A percentile compares a stretch with the other conserved stretches of the same genome.
These are phyloP conservation scores for Sutorius eximius DNA, from an alignment of 1,284 basidiomycete species.

Conservation along the genomic window DNA sequence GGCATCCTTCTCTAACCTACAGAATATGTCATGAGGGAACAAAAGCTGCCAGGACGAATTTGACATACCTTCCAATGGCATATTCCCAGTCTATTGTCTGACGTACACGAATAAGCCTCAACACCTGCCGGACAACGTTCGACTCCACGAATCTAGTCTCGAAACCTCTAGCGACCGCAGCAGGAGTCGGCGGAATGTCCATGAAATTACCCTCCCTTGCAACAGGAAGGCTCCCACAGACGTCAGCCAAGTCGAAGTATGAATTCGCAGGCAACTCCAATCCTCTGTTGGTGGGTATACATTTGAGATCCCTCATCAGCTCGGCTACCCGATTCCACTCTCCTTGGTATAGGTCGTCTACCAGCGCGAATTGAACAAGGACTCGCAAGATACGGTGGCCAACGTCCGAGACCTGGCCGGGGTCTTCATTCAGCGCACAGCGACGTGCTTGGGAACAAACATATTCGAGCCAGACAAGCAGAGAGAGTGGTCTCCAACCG, in stretches of 20 bases:
- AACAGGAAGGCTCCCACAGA: slow-evolving; percentile 23
- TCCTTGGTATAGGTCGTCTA: slow-evolving; percentile 55
- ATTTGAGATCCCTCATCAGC: slow-evolving; percentile 61
- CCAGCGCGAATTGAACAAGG: slow-evolving; percentile 76
- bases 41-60: neutral
- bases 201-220: slow-evolving; percentile 2
- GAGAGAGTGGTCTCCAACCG: slow-evolving; percentile 73
- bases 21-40: neutral
- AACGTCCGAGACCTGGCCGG: slow-evolving; percentile 49
- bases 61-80: slow-evolving; percentile 11
- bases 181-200: neutral
- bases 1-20: slow-evolving; percentile 14
- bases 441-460: neutral
- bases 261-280: slow-evolving; percentile 13
- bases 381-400: slow-evolving; percentile 49
- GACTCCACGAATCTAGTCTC: neutral
- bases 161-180: neutral
- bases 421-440: slow-evolving; percentile 11
- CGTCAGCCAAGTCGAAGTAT: slow-evolving; percentile 26
- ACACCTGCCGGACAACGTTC: slow-evolving; percentile 6
- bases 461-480: slow-evolving; percentile 39
- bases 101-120: neutral
- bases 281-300: slow-evolving; percentile 68
- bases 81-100: slow-evolving; percentile 1
- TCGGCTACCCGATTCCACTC: slow-evolving; percentile 70